Evolutionary conservation across 2,329 filamentous ascomycete species (phyloP), one percentile per base, ranked within the genome.

Genomic region (Ploettnerulaceae sp.): DNA sequence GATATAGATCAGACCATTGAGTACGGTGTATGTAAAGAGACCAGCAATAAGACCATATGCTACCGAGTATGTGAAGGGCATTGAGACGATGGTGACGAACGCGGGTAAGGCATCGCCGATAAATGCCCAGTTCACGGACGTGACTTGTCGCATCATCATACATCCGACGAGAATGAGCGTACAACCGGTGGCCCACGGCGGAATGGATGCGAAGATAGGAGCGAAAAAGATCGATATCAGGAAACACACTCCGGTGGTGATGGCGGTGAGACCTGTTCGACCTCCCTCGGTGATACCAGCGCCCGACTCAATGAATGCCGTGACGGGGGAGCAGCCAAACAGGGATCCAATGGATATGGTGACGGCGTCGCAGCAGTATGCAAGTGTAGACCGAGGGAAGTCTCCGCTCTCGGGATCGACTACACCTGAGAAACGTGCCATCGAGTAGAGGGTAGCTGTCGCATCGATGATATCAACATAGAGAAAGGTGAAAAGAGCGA

Each of bases 371-470:
- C 77, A 79, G 57, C 77, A 84, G 64, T 88, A 89, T 1, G 89
- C 89, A 24, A 91, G 69, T 1, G 89, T 88, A 2, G 86, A 90
- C 31, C 88, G 82, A 42, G 90, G 87, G 53, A 95, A 95, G 63
- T 94, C 88, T n/a, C 82, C 80, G 2, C 84, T 79, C 35, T 77
- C 72, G 55, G 75, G 66, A 60, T 82, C 74, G 55, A 85, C 78
- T 34, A 77, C 75, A 21, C 80, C 79, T 51, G 78, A 82, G 67
- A 88, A 88, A 17, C 82, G 81, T 1, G 84, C 85, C 84, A 89
- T 89, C n/a, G 83, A 85, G 67, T 88, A 89, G 28, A 89, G 69
- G 0, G 84, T 89, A 32, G 84, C 85, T 0, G 85, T 89, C 58
- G 81, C 82, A 61, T 89, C 85, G 49, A 89, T 81, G 56, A 89